Evolutionary conservation across 257 asterid genomes (phyloP).

Genomic region (Mentha longifolia): DNA sequence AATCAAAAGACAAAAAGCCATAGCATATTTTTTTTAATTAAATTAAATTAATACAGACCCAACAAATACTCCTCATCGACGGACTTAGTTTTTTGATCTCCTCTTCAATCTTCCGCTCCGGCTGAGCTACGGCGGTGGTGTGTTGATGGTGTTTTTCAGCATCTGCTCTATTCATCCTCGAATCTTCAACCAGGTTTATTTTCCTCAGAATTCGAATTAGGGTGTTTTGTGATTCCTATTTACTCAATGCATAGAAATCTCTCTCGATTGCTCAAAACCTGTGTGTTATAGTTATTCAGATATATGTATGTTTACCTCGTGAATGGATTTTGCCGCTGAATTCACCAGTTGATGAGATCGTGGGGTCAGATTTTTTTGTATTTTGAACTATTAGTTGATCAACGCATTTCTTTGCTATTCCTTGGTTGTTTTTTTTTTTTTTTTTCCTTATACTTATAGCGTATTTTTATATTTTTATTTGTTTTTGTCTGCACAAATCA

Average conservation of each 20-base stretch:
- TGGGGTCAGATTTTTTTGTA: neutral
- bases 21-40: too few species aligned
- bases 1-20: too few species aligned
- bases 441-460: neutral
- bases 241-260: constrained; percentile 14
- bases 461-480: neutral
- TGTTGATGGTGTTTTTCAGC: constrained; percentile 23
- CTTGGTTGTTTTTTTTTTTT: too few species aligned
- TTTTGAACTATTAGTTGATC: constrained; percentile 15
- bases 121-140: neutral
- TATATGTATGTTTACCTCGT: neutral
- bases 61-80: neutral
- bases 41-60: neutral
- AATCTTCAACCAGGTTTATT: constrained; percentile 25
- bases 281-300: neutral
- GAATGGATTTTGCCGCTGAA: neutral
- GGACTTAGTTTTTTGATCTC: neutral
- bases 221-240: neutral
- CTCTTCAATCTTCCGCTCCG: constrained; percentile 5
- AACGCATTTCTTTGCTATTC: neutral
- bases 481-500: neutral
- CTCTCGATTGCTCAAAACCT: neutral
- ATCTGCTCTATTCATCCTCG: constrained; percentile 17
- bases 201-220: neutral
- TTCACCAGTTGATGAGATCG: neutral